Base-by-base conservation (phyloP, 2,329 filamentous ascomycete genomes). In the Aspergillus terreus region DNA sequence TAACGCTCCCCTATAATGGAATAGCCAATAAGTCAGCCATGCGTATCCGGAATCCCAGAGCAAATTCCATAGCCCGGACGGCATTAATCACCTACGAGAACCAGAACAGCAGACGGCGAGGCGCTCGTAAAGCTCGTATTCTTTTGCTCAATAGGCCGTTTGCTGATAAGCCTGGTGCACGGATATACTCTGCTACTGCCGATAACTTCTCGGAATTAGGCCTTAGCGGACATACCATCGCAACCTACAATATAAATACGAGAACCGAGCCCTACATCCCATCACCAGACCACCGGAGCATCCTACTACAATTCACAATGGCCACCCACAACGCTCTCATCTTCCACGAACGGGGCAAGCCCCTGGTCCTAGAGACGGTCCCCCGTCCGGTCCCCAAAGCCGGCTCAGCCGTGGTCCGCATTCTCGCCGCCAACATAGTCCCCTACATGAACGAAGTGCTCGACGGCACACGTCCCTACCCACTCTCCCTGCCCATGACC, bases 401-500 rank as follows among this genome's bases (percentile, higher is more conserved):
- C 11, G 76, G 76, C 19, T 71, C 60, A 17, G 75, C 69, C 6
- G 53, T 78, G 6, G 62, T 78, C 30, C 67, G 63, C 3, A 61
- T 79, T 44, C 55, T 72, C 6, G 63, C 64, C 0, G 66, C 73
- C 2, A 57, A 56, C 2, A 61, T 77, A 2, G 52, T 77, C 11
- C 69, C 72, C 7, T 79, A 78, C 60, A 58, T 62, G 11, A 55
- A 65, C 25, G 71, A 74, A 2, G 61, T 79, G 44, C 74, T 74
- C 63, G 66, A 66, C 41, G 74, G 74, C 19, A 59, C 53, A 1
- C 69, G 69, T 9, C 49, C 47, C 4, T 65, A 65, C 42, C 50
- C 58, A 0, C 67, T 70, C 42, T 69, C 72, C 2, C 65, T 59
- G 0, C 74, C 74, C 0, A 47, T 74, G 11, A 61, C 70, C 1